phyloP scores from a whole-genome alignment of 2,329 filamentous ascomycete species.

The Colletotrichum phormii region DNA sequence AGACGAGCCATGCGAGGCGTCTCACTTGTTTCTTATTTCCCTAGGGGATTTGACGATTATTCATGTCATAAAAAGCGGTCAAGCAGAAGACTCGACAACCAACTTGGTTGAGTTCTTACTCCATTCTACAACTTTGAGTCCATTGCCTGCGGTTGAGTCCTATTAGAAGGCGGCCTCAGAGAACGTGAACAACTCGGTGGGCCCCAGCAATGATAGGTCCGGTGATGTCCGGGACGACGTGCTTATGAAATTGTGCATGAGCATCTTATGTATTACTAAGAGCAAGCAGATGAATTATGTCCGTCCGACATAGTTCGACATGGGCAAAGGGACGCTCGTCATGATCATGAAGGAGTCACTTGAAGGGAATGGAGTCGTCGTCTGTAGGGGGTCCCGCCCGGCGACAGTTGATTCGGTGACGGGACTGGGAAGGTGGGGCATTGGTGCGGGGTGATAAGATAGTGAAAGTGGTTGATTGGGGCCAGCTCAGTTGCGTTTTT shows the following conservation, averaged over 20 bases:
- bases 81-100: slow-evolving; percentile 5
- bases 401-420: slow-evolving; percentile 33
- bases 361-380: neutral
- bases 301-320: too few relatives aligned
- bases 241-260: neutral
- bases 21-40: neutral
- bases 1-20: slow-evolving; percentile 1
- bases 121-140: neutral
- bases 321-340: neutral
- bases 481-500: slow-evolving; percentile 30
- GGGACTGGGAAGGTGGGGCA: slow-evolving; percentile 16
- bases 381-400: slow-evolving; percentile 13
- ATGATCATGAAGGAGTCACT: slow-evolving; percentile 17
- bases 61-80: slow-evolving; percentile 17
- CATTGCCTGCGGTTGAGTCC: neutral
- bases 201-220: neutral
- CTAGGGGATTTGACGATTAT: neutral
- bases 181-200: neutral
- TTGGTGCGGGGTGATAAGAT: slow-evolving; percentile 38
- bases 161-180: neutral
- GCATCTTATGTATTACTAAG: slow-evolving; percentile 1
- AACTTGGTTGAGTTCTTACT: neutral
- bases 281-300: neutral
- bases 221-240: neutral
- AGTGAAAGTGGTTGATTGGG: slow-evolving; percentile 25